Conservation (phyloP, 345 rosid genomes). For the Gossypium anomalum region DNA sequence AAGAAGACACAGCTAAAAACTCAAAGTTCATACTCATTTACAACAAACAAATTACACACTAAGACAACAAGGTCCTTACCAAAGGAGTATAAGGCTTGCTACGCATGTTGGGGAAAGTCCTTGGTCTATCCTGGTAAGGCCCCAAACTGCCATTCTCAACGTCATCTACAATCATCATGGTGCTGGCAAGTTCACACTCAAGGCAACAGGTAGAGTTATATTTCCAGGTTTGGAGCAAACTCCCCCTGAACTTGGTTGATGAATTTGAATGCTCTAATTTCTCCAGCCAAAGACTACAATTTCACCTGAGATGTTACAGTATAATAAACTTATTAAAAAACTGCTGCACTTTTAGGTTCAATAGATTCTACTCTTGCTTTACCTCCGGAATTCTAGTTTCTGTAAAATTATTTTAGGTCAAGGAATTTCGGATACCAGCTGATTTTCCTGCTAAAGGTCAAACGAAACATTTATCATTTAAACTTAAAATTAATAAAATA, state of each 20-base stretch:
- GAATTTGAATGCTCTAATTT: constrained; percentile 20
- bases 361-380: background rate
- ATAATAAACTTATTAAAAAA: background rate
- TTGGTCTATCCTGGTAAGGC: constrained; percentile 69
- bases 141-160: constrained; percentile 74
- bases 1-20: background rate
- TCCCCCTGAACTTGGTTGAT: constrained; percentile 36
- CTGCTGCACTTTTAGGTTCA: background rate
- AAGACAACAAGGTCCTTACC: constrained; percentile 31
- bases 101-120: constrained; percentile 92
- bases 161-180: constrained; percentile 86
- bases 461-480: background rate
- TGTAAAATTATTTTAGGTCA: background rate
- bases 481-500: background rate
- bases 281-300: constrained; percentile 1
- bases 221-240: constrained; percentile 28
- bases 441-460: background rate
- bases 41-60: background rate
- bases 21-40: background rate
- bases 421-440: background rate
- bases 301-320: background rate
- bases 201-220: constrained; percentile 18
- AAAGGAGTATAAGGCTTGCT: constrained; percentile 65
- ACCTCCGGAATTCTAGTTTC: background rate
- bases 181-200: constrained; percentile 43